Base-by-base conservation (phyloP, 306 rosid species). In the Acacia crassicarpa region DNA sequence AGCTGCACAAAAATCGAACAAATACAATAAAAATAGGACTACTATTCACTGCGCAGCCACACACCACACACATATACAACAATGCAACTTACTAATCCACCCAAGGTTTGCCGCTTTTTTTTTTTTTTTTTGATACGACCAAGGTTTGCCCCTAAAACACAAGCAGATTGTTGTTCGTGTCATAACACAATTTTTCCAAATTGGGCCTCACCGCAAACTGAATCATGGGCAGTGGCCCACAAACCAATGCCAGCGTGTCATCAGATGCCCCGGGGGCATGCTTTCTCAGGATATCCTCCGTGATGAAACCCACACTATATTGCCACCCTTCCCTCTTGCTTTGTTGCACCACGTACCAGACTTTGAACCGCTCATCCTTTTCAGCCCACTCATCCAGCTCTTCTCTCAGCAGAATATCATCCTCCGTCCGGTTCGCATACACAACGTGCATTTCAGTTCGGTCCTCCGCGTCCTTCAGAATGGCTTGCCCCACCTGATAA, bases 221-320 rank as follows among this genome's bases (percentile, higher is more conserved):
- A 83, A 95, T 89, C 98, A 95, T 90, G 1, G 91, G 89, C 8
- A 95, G 98, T 20, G 98, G 91, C 4, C 98, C 97, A 78, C 97
- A 94, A 0, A 87, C 86, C 79, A 94, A 72, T 5, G 98, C 98
- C 83, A 94, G 66, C 14, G 90, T 82, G 49, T 81, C 88, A 0
- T 77, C 84, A 0, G 91, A 84, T n/a, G 91, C 91, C 14, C 17
- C 70, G 0, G 97, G 98, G 38, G 88, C 14, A 59, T 94, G 97
- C 78, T 90, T 91, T 82, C 85, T 86, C 84, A 93, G 19, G 23
- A 93, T 72, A 86, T 16, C 71, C 72, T 94, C 95, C 4, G 87
- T 87, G 70, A 94, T 85, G 88, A 74, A 82, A 10, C 97, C 98
- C 61, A 84, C 80, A 54, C 93, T 91, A 77, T 90, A 94, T 66